Base-by-base conservation (phyloP, 768 basidiomycete genomes). In the Lanmaoa rubissima region DNA sequence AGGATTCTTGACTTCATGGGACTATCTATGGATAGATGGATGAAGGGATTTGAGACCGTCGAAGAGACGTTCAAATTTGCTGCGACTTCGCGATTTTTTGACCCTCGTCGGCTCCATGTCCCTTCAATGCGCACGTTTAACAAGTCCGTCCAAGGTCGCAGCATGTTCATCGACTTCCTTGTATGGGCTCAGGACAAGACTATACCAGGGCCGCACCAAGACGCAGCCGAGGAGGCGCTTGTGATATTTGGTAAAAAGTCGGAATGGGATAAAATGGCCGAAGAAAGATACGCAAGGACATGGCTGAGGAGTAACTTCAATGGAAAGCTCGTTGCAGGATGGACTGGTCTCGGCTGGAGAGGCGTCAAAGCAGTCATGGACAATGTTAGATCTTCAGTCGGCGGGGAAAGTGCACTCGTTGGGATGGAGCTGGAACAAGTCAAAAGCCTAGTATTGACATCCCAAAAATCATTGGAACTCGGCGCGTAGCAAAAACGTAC, bases 141-240 rank as follows among this genome's bases (percentile, higher is more conserved):
- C 63, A 61, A 83, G 82, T 60, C 76, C 76, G 48, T 77, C 74
- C 55, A 64, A 65, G 32, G 76, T 17, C 77, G 88, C 17, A 71
- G 61, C 40, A 86, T 88, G 85, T 87, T 85, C 61, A 66, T 71
- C 11, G 77, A 80, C 48, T 90, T 88, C 53, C 71, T 84, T 5
- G 61, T 71, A 9, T 88, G 80, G 79, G 79, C 75, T 11, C 64
- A 74, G 32, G 68, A 65, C 40, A 68, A 57, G 48, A 34, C 35
- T 9, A 53, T 59, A 19, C 54, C 65, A 28, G 31, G 36, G 50
- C 48, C 46, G 31, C 55, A 65, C 49, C 44, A 62, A 38, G 63
- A 69, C 56, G 53, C 69, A 55, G 64, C 53, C 61, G 73, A 78
- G 48, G 79, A 83, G 43, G 84, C 84, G 0, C 72, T 87, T 21